Evolutionary conservation across 1,284 basidiomycete species (phyloP), one percentile per base, ranked within the genome.

Genomic region (Erythrobasidium hasegawianum): DNA sequence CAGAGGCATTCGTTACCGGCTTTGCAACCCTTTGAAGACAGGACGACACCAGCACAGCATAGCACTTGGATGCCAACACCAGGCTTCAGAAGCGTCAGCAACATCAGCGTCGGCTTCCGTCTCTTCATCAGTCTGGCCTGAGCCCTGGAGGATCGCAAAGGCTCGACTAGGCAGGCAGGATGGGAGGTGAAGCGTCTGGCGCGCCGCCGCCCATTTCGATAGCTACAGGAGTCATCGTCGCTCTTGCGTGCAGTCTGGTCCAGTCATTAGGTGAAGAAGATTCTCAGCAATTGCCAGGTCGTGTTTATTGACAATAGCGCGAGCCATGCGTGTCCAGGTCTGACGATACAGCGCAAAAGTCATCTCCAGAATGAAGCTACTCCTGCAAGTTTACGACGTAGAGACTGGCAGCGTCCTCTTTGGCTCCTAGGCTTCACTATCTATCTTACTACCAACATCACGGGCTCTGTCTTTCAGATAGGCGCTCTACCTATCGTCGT

Each of bases 261-360:
- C 93, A 97, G 78, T 90, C 88, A 26, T 81, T 96, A 1, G 90
- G 80, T 80, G 26, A 68, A 78, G 7, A 47, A n/a, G n/a, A n/a
- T n/a, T n/a, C n/a, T n/a, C n/a, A n/a, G n/a, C n/a, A n/a, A n/a
- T n/a, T n/a, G n/a, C n/a, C n/a, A n/a, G n/a, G n/a, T n/a, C n/a
- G 41, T 40, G 26, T 27, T 39, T 8, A 11, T 16, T 22, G 54
- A 22, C 22, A 18, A 38, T 24, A 16, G 41, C 41, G 16, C n/a
- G 29, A 45, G 9, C n/a, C n/a, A n/a, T n/a, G n/a, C n/a, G n/a
- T n/a, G n/a, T n/a, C n/a, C n/a, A 81, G 83, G 93, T 16, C 83
- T 97, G 41, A 96, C 94, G 29, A 87, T 97, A 68, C 93, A 97
- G 77, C 86, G 94, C 70, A 94, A 95, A 81, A 93, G 90, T 72